Base-by-base conservation (phyloP, 768 basidiomycete species). In the Mycena galericulata region DNA sequence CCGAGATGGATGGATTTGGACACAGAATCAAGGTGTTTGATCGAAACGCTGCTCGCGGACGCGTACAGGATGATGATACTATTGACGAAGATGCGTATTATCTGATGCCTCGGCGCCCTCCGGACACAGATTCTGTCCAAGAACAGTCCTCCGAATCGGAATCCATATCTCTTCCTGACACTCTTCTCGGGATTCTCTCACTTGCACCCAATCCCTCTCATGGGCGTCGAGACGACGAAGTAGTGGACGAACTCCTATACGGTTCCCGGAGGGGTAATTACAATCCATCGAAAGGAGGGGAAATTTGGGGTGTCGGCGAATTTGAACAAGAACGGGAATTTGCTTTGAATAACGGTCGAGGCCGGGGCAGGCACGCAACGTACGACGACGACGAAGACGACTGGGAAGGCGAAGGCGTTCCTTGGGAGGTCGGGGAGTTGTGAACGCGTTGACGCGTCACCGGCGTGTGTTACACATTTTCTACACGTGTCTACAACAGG, bases 371-470 rank as follows among this genome's bases (percentile, higher is more conserved):
- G 50, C 54, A 30, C 29, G 55, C 18, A 12, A 36, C 27, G 11
- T 65, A 66, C 22, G 87, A 85, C 54, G 83, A 85, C 54, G 83
- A 78, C 32, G 89, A 88, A 73, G 86, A 87, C 46, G 90, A 91
- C 69, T 95, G 93, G 93, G 93, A 94, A 78, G 89, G 91, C 38
- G 93, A 94, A 77, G 90, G 91, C 40, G 85, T 94, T 38, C 90
- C 93, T 67, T 95, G 93, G 93, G 92, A 92, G 78, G 84, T 88
- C 11, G 93, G 89, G 58, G 93, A 93, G 73, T 73, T 95, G 78
- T 94, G 85, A 76, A 49, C 63, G 56, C 45, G 51, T 36, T 32
- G 50, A 45, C 50, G 40, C 56, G 30, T 50, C 26, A 53, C 55
- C 38, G 8, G 67, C 71, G 57, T 45, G 61, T 56, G 15, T 24